Base-by-base conservation (phyloP, 2,329 filamentous ascomycete genomes). In the Clonostachys chloroleuca region DNA sequence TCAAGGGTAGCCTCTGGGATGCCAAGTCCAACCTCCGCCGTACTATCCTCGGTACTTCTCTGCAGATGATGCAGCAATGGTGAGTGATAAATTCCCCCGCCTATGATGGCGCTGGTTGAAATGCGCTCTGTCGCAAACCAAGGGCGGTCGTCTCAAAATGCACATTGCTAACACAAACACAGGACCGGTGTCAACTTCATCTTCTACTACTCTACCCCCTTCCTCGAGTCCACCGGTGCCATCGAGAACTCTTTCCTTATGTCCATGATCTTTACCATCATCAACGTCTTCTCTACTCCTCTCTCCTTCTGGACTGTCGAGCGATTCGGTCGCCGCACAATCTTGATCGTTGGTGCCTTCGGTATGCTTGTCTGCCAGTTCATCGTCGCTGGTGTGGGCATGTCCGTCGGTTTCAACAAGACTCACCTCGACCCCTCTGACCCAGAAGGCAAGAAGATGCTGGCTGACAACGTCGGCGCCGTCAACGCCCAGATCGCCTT, bases 291-390 rank as follows among this genome's bases (percentile, higher is more conserved):
- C 69, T 92, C 88, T 37, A 95, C 91, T 2, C 90, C 90, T 1
- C 67, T 95, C 58, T 94, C 90, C 33, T 95, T 95, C 81, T 95
- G 78, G 72, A 86, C 86, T 17, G 84, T 95, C 51, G 91, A 96
- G 75, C 80, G 74, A 59, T 80, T 90, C 54, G 91, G 91, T 56
- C 89, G 91, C 63, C 89, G 90, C 54, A 76, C 80, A 43, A 82
- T 96, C 49, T 83, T 96, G 55, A 79, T 96, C 65, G 79, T 75
- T 61, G 91, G 91, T 60, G 89, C 88, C 30, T 50, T 84, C 5
- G 88, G 89, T 58, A 95, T 95, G 91, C 73, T 92, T 34, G 64
- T 92, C 59, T 92, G 87, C 74, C 86, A 95, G 69, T 94, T 94
- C 77, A 74, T 95, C 62, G 87, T 94, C 48, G 91, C 82, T 60